Conservation (phyloP, 208 protist species). For the Trypanosoma mega region DNA sequence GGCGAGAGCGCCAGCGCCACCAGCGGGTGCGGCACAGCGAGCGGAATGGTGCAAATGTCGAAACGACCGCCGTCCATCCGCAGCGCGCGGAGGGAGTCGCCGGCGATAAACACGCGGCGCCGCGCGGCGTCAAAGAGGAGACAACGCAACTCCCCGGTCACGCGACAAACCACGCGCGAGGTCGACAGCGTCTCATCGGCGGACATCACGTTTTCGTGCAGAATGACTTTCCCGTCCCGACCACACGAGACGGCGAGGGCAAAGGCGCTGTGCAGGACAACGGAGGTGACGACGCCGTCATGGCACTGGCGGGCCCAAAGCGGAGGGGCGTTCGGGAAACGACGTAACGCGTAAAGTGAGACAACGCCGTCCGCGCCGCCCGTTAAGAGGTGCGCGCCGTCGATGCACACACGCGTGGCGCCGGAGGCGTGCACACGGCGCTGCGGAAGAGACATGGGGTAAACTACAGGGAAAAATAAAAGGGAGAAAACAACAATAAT, state of each 20-base stretch:
- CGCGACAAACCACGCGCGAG: constrained; percentile 69
- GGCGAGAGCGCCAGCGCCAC: constrained; percentile 62
- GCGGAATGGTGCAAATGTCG: constrained; percentile 48
- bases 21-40: constrained; percentile 66
- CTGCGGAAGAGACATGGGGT: constrained; percentile 32
- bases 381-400: constrained; percentile 52
- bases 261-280: constrained; percentile 49
- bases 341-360: constrained; percentile 43
- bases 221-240: constrained; percentile 68
- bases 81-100: constrained; percentile 80
- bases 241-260: constrained; percentile 61
- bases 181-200: too few relatives aligned
- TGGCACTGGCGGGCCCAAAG: constrained; percentile 80
- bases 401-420: constrained; percentile 57
- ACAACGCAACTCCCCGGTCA: constrained; percentile 78
- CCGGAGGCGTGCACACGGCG: constrained; percentile 48
- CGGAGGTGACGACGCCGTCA: constrained; percentile 55
- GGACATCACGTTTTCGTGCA: constrained; percentile 62
- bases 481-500: constrained; percentile 7
- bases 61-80: constrained; percentile 43
- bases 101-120: constrained; percentile 76
- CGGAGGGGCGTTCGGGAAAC: constrained; percentile 37
- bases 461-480: constrained; percentile 5
- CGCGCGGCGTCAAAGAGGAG: constrained; percentile 58
- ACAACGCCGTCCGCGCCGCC: constrained; percentile 81